Percentiles rank a stretch among this genome's conserved stretches.
phyloP scores from a whole-genome alignment of 164 flowering plant species.

The Tetrastigma voinierianum region DNA sequence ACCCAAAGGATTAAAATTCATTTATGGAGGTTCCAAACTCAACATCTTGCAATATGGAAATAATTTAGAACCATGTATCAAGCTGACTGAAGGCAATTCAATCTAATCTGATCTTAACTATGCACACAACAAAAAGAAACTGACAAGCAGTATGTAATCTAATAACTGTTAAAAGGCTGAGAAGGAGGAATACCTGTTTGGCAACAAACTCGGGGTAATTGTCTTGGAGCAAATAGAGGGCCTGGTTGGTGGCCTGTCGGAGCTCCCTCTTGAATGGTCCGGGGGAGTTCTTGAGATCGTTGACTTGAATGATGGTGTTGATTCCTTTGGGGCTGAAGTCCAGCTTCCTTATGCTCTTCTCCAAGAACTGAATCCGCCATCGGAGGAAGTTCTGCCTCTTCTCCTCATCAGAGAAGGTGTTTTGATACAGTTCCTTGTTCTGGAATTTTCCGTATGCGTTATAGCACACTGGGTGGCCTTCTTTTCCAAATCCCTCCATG shows the following conservation, averaged over 20 bases:
- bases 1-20: too few species aligned
- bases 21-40: too few species aligned
- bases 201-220: conserved; percentile 95
- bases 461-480: conserved; percentile 90
- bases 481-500: conserved; percentile 66
- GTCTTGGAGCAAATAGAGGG: conserved; percentile 73
- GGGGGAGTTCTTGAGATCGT: conserved; percentile 77
- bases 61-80: too few species aligned
- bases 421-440: conserved; percentile 71
- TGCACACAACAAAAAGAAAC: background rate
- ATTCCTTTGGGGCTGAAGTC: conserved; percentile 75
- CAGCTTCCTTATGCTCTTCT: conserved; percentile 73
- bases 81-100: background rate
- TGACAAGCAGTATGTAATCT: too few species aligned
- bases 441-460: conserved; percentile 81
- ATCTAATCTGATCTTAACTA: background rate
- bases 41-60: too few species aligned
- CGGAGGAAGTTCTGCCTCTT: conserved; percentile 62
- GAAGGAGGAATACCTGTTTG: conserved; percentile 60
- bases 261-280: conserved; percentile 65
- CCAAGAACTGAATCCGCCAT: conserved; percentile 85
- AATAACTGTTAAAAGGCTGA: too few species aligned
- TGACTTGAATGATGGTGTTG: conserved; percentile 72
- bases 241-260: conserved; percentile 62
- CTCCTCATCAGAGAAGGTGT: conserved; percentile 68